Evolutionary conservation across 345 rosid genomes (phyloP), one percentile per base, ranked within the genome.

Genomic region (Pistacia integerrima): DNA sequence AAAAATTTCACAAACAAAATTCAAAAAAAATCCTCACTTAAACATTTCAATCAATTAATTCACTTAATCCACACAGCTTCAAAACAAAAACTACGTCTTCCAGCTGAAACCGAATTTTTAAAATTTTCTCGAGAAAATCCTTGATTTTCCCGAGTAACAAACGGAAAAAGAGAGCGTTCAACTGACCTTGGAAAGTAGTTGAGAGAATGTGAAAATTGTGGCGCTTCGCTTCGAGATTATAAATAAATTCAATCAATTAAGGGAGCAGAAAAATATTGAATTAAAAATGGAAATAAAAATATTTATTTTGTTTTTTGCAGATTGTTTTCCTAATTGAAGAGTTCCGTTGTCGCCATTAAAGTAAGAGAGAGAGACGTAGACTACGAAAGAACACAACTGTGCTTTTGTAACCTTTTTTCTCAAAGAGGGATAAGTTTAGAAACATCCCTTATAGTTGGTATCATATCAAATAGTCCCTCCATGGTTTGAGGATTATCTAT

Each of bases 291-390:
- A 0, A 41, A 5, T 41, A 5, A 41, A 41, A 41, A 41, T 41
- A 41, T 41, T 41, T 41, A 41, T 41, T 41, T 41, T 41, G 9
- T 41, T 41, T 41, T 41, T 41, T 6, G 46, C 46, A 41, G 46
- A 41, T 41, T 41, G 59, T 69, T n/a, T 48, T 74, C 11, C 56
- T 41, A 33, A 11, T 64, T 44, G 10, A 22, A 62, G 52, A 46
- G 51, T 71, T 65, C 64, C 65, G 36, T 44, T 20, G 30, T 77
- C 75, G 57, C 46, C 64, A 54, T 64, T 77, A 46, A 68, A 69
- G 67, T 20, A 17, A 73, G 67, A 72, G 72, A 68, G 17, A 73
- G 67, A 72, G 72, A 68, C 36, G 72, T 68, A 68, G 58, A 48
- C 58, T 48, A 22, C 20, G 30, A 20, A 22, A 58, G 0, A 54